Conservation (phyloP, 1,284 basidiomycete species). For the Sporisorium exsertum region DNA sequence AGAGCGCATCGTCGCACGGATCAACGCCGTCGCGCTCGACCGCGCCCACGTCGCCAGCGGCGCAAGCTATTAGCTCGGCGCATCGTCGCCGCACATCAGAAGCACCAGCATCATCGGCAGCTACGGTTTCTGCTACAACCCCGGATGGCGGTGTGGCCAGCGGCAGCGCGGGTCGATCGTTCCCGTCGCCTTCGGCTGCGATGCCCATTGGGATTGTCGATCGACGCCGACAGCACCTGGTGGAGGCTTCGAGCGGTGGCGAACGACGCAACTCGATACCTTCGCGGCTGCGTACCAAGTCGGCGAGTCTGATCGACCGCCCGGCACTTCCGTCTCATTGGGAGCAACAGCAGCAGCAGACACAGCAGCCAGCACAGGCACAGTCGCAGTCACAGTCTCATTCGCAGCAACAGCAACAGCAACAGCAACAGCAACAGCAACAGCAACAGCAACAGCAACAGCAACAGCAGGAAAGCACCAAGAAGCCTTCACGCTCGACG, state of each 20-base stretch:
- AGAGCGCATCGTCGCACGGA: conserved; percentile 90
- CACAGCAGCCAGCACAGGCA: background rate
- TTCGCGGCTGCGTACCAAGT: conserved; percentile 85
- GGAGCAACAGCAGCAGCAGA: conserved; percentile 6
- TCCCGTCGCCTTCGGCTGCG: conserved; percentile 37
- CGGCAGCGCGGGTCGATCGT: conserved; percentile 14
- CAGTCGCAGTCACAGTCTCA: conserved; percentile 27
- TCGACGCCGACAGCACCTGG: conserved; percentile 67
- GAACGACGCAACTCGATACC: conserved; percentile 85
- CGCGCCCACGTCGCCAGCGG: conserved; percentile 79
- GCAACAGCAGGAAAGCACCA: conserved; percentile 15
- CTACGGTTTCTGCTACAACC: conserved; percentile 12
- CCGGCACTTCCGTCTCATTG: conserved; percentile 40
- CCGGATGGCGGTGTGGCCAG: conserved; percentile 13
- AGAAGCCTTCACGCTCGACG: conserved; percentile 15
- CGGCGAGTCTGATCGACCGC: conserved; percentile 71
- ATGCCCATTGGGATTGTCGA: conserved; percentile 46
- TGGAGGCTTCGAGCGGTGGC: conserved; percentile 73
- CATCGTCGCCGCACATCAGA: conserved; percentile 54
- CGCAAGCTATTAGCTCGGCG: conserved; percentile 54
- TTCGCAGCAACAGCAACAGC: conserved; percentile 28
- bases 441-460: no score
- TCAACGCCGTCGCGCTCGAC: conserved; percentile 84
- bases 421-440: no score
- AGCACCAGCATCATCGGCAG: conserved; percentile 19